Base-by-base conservation (phyloP, 2,329 filamentous ascomycete genomes). In the Penicillium sclerotigenum region DNA sequence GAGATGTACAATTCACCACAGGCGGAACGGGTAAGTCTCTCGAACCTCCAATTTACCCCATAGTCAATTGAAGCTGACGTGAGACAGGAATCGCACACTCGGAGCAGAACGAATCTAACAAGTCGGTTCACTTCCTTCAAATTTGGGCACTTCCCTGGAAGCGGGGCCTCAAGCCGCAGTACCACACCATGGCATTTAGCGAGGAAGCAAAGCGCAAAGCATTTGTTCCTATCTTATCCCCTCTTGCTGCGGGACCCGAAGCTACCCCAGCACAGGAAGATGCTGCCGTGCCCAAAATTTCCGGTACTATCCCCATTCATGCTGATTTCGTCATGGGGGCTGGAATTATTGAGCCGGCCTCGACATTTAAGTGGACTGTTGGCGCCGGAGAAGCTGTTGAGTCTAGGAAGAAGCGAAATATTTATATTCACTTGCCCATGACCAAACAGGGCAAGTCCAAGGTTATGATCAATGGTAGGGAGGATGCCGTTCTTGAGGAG, bases 1-100 rank as follows among this genome's bases (percentile, higher is more conserved):
- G 90, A 13, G 90, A 95, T 71, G 89, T 96, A 42, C 91, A 96
- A 69, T 96, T 95, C 74, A 96, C 91, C 10, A 91, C 87, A 14
- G 91, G 89, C n/a, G 91, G 91, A 52, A 91, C 85, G 5, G 86
- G 86, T 65, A 84, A 62, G 70, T 63, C 18, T 41, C 20, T 9
- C 16, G 7, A 14, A 22, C 4, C 34, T 43, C 16, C 8, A 16
- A 14, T 14, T 47, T 47, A 46, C 37, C 18, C 13, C 13, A 62
- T 57, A 28, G 29, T 36, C 22, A 31, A 59, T 18, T 14, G 5
- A 31, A 53, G 28, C 54, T 48, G 29, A 61, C 46, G 11, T 37
- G 8, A 40, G 28, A 34, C 16, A 75, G 84, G 84, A 6, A 87
- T 96, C 66, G 84, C 90, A 1, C 90, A 96, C 73, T 89, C 85